A percentile compares a stretch with the other conserved stretches of the same genome.
phyloP scores from a whole-genome alignment of 192 early-diverging fungal genomes.

The Coemansia sp. region DNA sequence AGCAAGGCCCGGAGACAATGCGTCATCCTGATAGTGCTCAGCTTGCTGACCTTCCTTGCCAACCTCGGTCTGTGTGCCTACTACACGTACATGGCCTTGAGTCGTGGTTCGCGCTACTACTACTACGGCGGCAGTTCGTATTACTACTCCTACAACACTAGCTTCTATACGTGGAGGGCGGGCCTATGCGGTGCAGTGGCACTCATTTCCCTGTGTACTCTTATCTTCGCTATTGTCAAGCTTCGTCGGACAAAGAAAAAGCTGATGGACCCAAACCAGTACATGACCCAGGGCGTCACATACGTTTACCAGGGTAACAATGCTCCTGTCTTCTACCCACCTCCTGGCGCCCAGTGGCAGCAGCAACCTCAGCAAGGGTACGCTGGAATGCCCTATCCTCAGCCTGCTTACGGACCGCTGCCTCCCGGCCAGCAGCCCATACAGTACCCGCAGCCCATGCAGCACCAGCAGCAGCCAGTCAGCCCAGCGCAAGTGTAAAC shows the following conservation, averaged over 20 bases:
- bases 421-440: slow-evolving; percentile 1
- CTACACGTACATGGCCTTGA: neutral
- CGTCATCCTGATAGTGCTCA: neutral
- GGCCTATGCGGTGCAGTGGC: neutral
- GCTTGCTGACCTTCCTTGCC: neutral
- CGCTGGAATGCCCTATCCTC: neutral
- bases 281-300: neutral
- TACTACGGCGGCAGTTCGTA: neutral
- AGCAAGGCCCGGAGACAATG: neutral
- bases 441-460: neutral
- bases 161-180: neutral
- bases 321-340: neutral
- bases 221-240: neutral
- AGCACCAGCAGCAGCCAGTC: neutral
- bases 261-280: neutral
- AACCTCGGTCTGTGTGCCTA: neutral
- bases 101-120: neutral
- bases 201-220: neutral
- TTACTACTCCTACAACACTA: neutral
- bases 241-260: neutral
- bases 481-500: neutral
- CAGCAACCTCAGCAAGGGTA: neutral
- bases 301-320: neutral
- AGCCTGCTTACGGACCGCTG: neutral
- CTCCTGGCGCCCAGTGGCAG: neutral